phyloP scores from a whole-genome alignment of 2,329 filamentous ascomycete genomes.

The Coniochaeta sp. region DNA sequence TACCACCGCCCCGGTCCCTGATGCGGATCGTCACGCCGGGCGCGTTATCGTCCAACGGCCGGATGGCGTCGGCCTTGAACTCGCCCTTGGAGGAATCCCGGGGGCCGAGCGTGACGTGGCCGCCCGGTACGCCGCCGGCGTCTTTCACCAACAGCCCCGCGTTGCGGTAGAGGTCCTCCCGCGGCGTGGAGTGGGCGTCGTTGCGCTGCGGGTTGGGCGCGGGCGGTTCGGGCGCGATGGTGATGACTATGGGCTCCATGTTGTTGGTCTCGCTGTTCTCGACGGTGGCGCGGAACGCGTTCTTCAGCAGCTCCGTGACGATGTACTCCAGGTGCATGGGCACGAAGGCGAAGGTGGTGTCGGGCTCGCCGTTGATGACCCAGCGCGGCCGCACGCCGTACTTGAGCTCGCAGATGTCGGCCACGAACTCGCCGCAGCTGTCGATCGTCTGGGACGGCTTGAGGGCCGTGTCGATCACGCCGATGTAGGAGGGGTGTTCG shows the following conservation, averaged over 20 bases:
- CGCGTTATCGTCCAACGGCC: conserved; percentile 54
- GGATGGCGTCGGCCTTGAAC: conserved; percentile 40
- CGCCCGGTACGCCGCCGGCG: conserved; percentile 9
- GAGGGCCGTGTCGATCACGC: conserved; percentile 88
- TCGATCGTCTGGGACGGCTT: conserved; percentile 76
- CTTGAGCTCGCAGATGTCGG: conserved; percentile 92
- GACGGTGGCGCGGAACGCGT: conserved; percentile 88
- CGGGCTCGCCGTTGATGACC: conserved; percentile 75
- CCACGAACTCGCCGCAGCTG: conserved; percentile 81
- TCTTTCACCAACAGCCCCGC: neutral
- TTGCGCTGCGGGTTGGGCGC: conserved; percentile 10
- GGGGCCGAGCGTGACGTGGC: conserved; percentile 24
- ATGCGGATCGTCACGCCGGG: conserved; percentile 94
- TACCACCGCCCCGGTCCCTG: conserved; percentile 90
- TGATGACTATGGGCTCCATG: conserved; percentile 76
- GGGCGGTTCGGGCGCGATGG: conserved; percentile 67
- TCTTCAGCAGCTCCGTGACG: conserved; percentile 91
- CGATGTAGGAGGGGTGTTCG: conserved; percentile 66
- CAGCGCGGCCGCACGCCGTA: conserved; percentile 83
- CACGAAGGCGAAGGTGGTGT: conserved; percentile 86
- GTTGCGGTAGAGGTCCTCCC: neutral
- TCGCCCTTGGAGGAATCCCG: conserved; percentile 31
- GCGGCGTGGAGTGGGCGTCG: neutral
- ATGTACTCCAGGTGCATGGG: conserved; percentile 98
- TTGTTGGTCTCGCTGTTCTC: conserved; percentile 66